These are phyloP conservation scores for Metarhizium album DNA, from an alignment of 2,329 filamentous ascomycete species.

Conservation along the genomic window DNA sequence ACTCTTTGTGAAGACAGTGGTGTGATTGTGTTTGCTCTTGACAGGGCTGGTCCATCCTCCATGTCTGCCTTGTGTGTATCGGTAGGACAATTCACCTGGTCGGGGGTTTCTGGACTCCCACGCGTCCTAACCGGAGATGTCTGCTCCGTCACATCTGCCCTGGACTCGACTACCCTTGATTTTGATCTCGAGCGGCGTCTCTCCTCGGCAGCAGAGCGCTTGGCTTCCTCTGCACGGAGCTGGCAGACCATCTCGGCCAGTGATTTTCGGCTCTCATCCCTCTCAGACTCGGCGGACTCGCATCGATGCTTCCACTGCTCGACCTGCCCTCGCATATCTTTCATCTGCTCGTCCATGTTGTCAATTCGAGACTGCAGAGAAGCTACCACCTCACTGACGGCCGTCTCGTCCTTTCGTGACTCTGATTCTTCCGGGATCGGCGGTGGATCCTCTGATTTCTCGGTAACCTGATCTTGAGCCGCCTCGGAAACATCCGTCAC, in stretches of 20 bases:
- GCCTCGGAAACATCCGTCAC: slow-evolving; percentile 13
- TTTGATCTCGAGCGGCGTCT: slow-evolving; percentile 28
- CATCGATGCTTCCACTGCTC: slow-evolving; percentile 67
- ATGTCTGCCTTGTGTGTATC: slow-evolving; percentile 20
- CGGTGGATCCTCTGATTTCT: neutral
- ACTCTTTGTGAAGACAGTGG: slow-evolving; percentile 29
- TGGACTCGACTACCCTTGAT: neutral
- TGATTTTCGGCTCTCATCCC: slow-evolving; percentile 59
- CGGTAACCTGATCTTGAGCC: neutral
- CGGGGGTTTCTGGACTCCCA: neutral
- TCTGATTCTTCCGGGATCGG: neutral
- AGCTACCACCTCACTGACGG: slow-evolving; percentile 17
- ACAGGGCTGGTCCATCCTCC: slow-evolving; percentile 31
- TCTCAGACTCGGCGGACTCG: slow-evolving; percentile 70
- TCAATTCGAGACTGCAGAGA: slow-evolving; percentile 59
- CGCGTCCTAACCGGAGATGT: neutral
- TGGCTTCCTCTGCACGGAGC: slow-evolving; percentile 58
- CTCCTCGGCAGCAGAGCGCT: slow-evolving; percentile 31
- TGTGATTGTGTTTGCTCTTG: slow-evolving; percentile 39
- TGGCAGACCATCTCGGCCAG: slow-evolving; percentile 81
- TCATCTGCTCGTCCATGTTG: slow-evolving; percentile 67
- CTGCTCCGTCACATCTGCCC: slow-evolving; percentile 5
- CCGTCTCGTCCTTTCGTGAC: neutral
- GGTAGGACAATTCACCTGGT: slow-evolving; percentile 5
- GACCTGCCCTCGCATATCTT: slow-evolving; percentile 68